Percentiles rank a stretch among this genome's conserved stretches.
Conservation (phyloP, 2,329 filamentous ascomycete species). For the Claviceps sorghi region DNA sequence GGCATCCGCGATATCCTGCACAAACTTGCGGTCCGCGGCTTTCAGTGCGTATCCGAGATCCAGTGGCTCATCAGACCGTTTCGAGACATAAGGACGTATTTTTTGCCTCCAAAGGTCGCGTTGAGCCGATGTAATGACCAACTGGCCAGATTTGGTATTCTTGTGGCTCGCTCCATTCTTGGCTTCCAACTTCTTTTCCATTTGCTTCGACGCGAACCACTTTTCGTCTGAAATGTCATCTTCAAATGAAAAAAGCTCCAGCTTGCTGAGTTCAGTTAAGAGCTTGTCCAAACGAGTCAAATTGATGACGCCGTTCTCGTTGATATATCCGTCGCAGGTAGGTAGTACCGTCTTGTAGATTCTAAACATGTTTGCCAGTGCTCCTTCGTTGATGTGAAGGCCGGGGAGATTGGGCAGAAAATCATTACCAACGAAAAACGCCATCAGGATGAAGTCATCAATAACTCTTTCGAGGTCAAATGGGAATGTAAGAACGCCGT, state of each 20-base stretch:
- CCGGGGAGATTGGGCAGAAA: slow-evolving; percentile 94
- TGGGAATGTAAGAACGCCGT: slow-evolving; percentile 55
- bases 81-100: slow-evolving; percentile 70
- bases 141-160: slow-evolving; percentile 38
- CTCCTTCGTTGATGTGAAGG: slow-evolving; percentile 95
- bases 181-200: slow-evolving; percentile 46
- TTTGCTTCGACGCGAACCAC: slow-evolving; percentile 82
- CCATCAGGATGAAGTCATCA: slow-evolving; percentile 99
- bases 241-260: slow-evolving; percentile 89
- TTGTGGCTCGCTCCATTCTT: slow-evolving; percentile 44
- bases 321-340: slow-evolving; percentile 84
- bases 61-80: slow-evolving; percentile 47
- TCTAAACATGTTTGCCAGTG: slow-evolving; percentile 91
- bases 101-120: slow-evolving; percentile 66
- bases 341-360: slow-evolving; percentile 87
- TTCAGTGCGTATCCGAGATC: slow-evolving; percentile 61
- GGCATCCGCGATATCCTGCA: slow-evolving; percentile 65
- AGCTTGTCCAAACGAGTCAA: slow-evolving; percentile 63
- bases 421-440: slow-evolving; percentile 98
- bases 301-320: slow-evolving; percentile 87
- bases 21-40: slow-evolving; percentile 81
- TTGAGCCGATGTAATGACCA: slow-evolving; percentile 66
- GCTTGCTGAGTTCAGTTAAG: slow-evolving; percentile 70
- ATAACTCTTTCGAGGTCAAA: slow-evolving; percentile 95
- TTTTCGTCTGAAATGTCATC: slow-evolving; percentile 73